phyloP scores from a whole-genome alignment of 2,329 filamentous ascomycete genomes.

The Neofusicoccum sp. region DNA sequence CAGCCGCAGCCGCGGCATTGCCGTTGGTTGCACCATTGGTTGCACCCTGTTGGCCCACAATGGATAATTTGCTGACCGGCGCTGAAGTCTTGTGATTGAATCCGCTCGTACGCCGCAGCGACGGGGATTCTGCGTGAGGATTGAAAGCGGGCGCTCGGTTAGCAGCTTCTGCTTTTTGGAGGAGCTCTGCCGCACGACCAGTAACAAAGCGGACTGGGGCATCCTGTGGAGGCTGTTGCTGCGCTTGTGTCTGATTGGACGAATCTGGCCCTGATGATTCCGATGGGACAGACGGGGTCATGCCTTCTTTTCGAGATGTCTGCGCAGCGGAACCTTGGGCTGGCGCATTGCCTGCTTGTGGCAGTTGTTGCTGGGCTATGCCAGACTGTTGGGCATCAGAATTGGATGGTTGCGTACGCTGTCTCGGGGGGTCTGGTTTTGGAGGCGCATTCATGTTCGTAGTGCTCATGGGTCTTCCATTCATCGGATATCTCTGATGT shows the following conservation, averaged over 20 bases:
- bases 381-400: slow-evolving; percentile 9
- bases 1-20: background rate
- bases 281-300: slow-evolving; percentile 11
- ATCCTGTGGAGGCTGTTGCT: slow-evolving; percentile 25
- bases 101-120: slow-evolving; percentile 83
- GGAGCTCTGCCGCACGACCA: slow-evolving; percentile 42
- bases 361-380: slow-evolving; percentile 26
- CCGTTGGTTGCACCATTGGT: background rate
- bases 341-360: slow-evolving; percentile 25
- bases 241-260: slow-evolving; percentile 20
- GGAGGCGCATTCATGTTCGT: slow-evolving; percentile 16
- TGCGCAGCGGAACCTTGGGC: background rate
- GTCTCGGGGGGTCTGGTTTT: background rate
- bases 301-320: background rate
- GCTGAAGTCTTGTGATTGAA: slow-evolving; percentile 78
- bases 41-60: background rate
- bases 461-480: background rate
- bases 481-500: slow-evolving; percentile 23
- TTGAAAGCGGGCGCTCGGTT: slow-evolving; percentile 43
- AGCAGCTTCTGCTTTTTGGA: slow-evolving; percentile 34
- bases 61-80: slow-evolving; percentile 51
- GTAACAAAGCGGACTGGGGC: slow-evolving; percentile 47
- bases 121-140: slow-evolving; percentile 59
- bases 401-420: slow-evolving; percentile 16
- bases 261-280: slow-evolving; percentile 25